Base-by-base conservation (phyloP, 768 basidiomycete genomes). In the Trametes meyenii region DNA sequence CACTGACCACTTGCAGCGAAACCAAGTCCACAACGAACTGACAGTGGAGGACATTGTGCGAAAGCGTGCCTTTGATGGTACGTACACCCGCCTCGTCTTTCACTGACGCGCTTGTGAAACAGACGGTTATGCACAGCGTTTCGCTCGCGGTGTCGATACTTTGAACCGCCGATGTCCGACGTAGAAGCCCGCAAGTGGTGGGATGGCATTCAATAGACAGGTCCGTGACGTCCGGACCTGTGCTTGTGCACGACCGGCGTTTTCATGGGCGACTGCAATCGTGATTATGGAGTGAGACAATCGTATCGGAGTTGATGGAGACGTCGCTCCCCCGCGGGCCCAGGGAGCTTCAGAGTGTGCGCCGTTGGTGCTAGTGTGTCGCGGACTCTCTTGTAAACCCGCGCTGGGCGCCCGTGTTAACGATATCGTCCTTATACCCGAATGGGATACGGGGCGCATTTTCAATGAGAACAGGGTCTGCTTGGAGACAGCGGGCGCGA, bases 81-180 rank as follows among this genome's bases (percentile, higher is more conserved):
- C 69, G 83, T 50, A 38, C 45, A 17, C 50, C 26, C 42, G 45
- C 42, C 43, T 38, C n/a, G 39, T 38, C 44, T 35, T 40, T 46
- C 50, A 46, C 61, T 59, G 58, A 68, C 35, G 51, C 53, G 29
- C 19, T 48, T 21, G 38, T 59, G 58, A 63, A 57, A 59, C 46
- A 52, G 63, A 64, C n/a, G 36, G 26, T 64, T 50, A 46, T 61
- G 43, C 46, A 55, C 72, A 94, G 92, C 89, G 35, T 94, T 94
- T 72, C 81, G 81, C 60, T 82, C 88, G 46, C 87, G 90, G 51
- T 94, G 92, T 76, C 84, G 83, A 70, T 92, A 88, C 72, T 94
- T 92, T 72, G 76, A 80, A 51, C 89, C 90, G 7, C 87, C 90
- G 53, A 44, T 71, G 58, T 77, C 81, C 16, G 87, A 89, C 68